Percentiles rank a stretch among this genome's conserved stretches.
phyloP scores from a whole-genome alignment of 2,329 filamentous ascomycete species.

The Furcasterigmium sp. region DNA sequence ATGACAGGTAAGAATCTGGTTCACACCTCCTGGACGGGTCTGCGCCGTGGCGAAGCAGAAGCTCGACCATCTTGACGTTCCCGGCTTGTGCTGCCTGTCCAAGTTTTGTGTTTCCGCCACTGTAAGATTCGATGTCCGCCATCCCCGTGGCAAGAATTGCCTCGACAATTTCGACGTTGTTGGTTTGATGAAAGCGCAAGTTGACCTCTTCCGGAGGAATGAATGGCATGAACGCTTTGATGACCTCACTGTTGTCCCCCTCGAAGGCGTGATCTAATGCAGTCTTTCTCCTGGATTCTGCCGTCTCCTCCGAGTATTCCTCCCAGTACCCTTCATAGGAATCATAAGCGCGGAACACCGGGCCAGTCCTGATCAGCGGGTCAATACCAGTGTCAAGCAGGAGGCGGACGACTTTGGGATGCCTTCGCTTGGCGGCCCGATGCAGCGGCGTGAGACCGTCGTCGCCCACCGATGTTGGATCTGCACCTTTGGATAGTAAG shows the following conservation, averaged over 20 bases:
- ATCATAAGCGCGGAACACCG: not conserved
- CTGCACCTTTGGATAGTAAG: not conserved
- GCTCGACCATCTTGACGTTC: not conserved
- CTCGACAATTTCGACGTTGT: constrained; percentile 1
- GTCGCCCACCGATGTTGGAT: not conserved
- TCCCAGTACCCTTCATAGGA: not conserved
- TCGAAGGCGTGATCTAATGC: constrained; percentile 18
- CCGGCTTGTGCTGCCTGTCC: not conserved
- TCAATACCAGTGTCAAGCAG: constrained; percentile 29
- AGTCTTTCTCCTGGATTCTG: not conserved
- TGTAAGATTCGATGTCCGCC: constrained; percentile 1
- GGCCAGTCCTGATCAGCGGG: constrained; percentile 15
- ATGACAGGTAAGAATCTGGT: constrained; percentile 11
- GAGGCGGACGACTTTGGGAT: constrained; percentile 17
- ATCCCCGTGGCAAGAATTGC: constrained; percentile 5
- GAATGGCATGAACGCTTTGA: constrained; percentile 21
- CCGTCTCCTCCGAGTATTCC: not conserved
- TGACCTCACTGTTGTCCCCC: constrained; percentile 17
- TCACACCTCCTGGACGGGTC: constrained; percentile 7
- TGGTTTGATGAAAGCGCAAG: constrained; percentile 11
- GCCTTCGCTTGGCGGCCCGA: constrained; percentile 23
- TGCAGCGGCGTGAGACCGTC: constrained; percentile 24
- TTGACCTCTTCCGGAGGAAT: constrained; percentile 10
- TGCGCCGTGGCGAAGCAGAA: constrained; percentile 17
- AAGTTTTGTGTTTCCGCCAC: not conserved